A percentile compares a stretch with the other conserved stretches of the same genome.
These are phyloP conservation scores for Pezicula radicicola DNA, from an alignment of 2,329 filamentous ascomycete genomes.

Conservation along the genomic window DNA sequence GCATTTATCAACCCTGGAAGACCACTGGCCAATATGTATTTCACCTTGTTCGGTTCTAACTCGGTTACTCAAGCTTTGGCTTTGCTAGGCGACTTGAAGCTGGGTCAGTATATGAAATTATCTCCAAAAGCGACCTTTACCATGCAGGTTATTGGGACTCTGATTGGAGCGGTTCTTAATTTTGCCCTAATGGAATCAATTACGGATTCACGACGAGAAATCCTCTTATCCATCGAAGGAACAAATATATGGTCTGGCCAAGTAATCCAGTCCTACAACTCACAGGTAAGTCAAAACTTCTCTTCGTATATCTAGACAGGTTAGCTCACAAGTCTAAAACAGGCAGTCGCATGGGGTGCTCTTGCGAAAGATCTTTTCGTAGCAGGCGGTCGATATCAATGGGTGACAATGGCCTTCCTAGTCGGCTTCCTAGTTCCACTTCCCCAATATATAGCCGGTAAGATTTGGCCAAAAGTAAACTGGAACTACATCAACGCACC, in stretches of 20 bases:
- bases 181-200: slow-evolving; percentile 40
- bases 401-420: slow-evolving; percentile 36
- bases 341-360: slow-evolving; percentile 32
- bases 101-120: slow-evolving; percentile 48
- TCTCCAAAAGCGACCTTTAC: slow-evolving; percentile 65
- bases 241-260: slow-evolving; percentile 45
- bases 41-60: slow-evolving; percentile 35
- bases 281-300: too few species aligned
- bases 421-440: slow-evolving; percentile 41
- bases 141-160: slow-evolving; percentile 39
- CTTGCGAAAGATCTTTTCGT: slow-evolving; percentile 39
- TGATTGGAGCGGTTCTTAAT: slow-evolving; percentile 40
- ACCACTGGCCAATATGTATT: slow-evolving; percentile 49
- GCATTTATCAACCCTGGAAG: slow-evolving; percentile 49
- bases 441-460: slow-evolving; percentile 27
- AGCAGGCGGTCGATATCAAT: slow-evolving; percentile 33
- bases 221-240: slow-evolving; percentile 38
- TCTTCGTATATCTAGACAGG: too few species aligned
- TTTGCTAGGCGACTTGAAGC: slow-evolving; percentile 44
- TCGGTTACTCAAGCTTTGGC: slow-evolving; percentile 40
- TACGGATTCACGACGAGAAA: slow-evolving; percentile 37
- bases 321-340: slow-evolving; percentile 14
- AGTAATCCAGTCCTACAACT: slow-evolving; percentile 42
- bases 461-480: slow-evolving; percentile 21
- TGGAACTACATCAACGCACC: slow-evolving; percentile 35